phyloP scores from a whole-genome alignment of 2,329 filamentous ascomycete species.

The Trichothecium roseum region DNA sequence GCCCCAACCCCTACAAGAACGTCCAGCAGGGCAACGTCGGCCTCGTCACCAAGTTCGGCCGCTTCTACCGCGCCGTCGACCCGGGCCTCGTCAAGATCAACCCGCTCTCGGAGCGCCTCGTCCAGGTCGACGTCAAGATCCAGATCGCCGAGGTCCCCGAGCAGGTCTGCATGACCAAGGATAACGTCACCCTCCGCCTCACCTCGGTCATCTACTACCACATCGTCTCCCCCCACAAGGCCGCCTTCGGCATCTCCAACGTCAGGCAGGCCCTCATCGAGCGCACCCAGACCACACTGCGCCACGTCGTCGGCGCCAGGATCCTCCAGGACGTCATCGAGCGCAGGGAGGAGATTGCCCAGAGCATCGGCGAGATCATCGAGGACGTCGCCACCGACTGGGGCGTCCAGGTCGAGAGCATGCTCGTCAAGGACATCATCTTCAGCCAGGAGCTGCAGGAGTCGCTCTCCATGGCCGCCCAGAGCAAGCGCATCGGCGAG shows the following conservation, averaged over 20 bases:
- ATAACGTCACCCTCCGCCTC: slow-evolving; percentile 89
- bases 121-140: slow-evolving; percentile 97
- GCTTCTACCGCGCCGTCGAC: slow-evolving; percentile 91
- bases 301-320: slow-evolving; percentile 90
- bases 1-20: slow-evolving; percentile 91
- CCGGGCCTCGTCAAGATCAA: slow-evolving; percentile 97
- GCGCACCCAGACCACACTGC: slow-evolving; percentile 93
- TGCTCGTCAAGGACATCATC: slow-evolving; percentile 99
- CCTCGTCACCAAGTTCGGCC: slow-evolving; percentile 88
- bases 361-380: slow-evolving; percentile 93
- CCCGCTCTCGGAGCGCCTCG: slow-evolving; percentile 79
- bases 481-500: slow-evolving; percentile 97
- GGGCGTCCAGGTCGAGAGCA: slow-evolving; percentile 94
- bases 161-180: slow-evolving; percentile 99
- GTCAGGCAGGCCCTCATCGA: slow-evolving; percentile 93
- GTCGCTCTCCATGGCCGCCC: slow-evolving; percentile 93
- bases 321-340: slow-evolving; percentile 98
- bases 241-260: slow-evolving; percentile 91
- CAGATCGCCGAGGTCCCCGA: slow-evolving; percentile 95
- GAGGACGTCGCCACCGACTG: slow-evolving; percentile 89
- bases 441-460: slow-evolving; percentile 95
- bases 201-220: slow-evolving; percentile 99
- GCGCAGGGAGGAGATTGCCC: slow-evolving; percentile 91
- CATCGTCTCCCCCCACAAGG: slow-evolving; percentile 90
- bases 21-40: slow-evolving; percentile 91